Base-by-base conservation (phyloP, 768 basidiomycete genomes). In the Russula emetica region DNA sequence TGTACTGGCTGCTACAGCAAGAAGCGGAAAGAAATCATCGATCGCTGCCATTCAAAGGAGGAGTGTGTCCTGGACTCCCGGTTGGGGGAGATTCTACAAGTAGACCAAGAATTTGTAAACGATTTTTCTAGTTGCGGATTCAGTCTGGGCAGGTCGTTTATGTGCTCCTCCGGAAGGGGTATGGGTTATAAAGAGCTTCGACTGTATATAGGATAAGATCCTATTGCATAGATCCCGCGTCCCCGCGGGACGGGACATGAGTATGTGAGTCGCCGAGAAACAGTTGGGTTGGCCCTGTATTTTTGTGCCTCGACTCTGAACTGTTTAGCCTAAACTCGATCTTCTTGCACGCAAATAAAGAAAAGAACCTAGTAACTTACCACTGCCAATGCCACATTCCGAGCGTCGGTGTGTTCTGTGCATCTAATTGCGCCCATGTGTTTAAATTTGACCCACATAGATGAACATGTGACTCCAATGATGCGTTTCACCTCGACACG, bases 211-310 rank as follows among this genome's bases (percentile, higher is more conserved):
- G 1, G 2, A 10, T 32, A 14, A 14, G 36, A 36, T 13, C 13
- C 13, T 36, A 36, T 9, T 8, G 24, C 30, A 13, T 13, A 9
- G 36, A 53, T 45, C 44, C 51, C 44, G 62, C 62, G 44, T 8
- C n/a, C 36, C 58, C 53, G 63, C 63, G 58, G 63, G 26, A 59
- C 38, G 45, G 16, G 38, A 18, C 38, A 4, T 45, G 44, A n/a
- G 44, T 24, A 32, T 24, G 14, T 11, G 42, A 44, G 51, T 38
- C 51, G 26, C 34, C 52, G 42, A 53, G 53, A 32, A 52, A n/a
- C 22, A 30, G 42, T 26, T 54, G 2, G 40, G 42, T 26, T 54
- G 2, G 22, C 24, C 30, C 14, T 0, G 13, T 50, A 14, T 14
- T 28, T 28, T 55, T n/a, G 34, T 26, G 20, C 16, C 10, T 24